Conservation (phyloP, 192 early-diverging fungal species). For the Rhizoclosmatium sp. region DNA sequence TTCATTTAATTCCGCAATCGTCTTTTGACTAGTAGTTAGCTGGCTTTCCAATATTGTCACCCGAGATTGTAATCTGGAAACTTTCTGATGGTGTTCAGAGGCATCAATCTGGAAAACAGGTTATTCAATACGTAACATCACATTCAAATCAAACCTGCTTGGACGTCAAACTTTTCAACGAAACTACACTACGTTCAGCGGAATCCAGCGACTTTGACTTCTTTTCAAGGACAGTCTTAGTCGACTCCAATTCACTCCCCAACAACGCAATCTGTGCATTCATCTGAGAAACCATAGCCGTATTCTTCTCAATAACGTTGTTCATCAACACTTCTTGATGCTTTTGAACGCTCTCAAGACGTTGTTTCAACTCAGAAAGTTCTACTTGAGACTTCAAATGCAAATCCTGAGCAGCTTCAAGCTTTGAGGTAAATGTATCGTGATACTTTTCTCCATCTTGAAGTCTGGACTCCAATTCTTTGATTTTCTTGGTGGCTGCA, state of each 20-base stretch:
- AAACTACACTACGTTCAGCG: background rate
- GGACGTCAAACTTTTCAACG: background rate
- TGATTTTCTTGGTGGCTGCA: background rate
- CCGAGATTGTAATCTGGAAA: background rate
- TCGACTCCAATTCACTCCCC: background rate
- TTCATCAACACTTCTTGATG: background rate
- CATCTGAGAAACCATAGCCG: background rate
- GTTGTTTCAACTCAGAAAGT: background rate
- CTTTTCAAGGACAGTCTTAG: background rate
- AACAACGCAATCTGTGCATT: background rate
- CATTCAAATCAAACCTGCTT: background rate
- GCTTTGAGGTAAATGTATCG: background rate
- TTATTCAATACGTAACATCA: background rate
- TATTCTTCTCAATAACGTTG: background rate
- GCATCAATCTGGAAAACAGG: background rate
- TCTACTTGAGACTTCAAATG: background rate
- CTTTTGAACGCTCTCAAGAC: constrained; percentile 5
- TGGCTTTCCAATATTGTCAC: constrained; percentile 8
- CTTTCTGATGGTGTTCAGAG: background rate
- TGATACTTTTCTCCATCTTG: constrained; percentile 3
- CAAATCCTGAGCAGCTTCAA: background rate
- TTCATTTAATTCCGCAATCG: constrained; percentile 13
- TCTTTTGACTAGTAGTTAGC: background rate
- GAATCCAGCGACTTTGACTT: background rate
- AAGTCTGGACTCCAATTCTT: background rate